Base-by-base conservation (phyloP, 2,329 filamentous ascomycete genomes). In the Pseudogymnoascus sp. region DNA sequence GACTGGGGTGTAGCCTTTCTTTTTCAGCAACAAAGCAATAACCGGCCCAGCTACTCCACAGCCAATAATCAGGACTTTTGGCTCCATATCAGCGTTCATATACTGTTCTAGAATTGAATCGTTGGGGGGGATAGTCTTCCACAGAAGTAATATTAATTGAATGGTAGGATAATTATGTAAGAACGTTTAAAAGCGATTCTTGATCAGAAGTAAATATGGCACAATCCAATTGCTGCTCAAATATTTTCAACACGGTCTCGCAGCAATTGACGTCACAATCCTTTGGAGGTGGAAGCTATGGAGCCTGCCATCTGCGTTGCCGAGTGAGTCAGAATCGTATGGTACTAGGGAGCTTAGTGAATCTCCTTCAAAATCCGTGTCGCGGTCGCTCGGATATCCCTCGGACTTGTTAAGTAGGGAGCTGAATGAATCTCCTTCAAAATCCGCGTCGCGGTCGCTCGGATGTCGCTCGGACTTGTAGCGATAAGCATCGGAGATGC, bases 1-100 rank as follows among this genome's bases (percentile, higher is more conserved):
- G 24, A 71, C 67, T 0, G 69, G 69, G 10, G 64, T 56, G 62
- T 71, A 72, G 19, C 69, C 69, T 60, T 71, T 72, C 3, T 65
- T 59, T 24, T 70, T 42, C 21, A 40, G 16, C 8, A 29, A 16
- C 29, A 24, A 19, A 38, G 19, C 14, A 24, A 31, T 19, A 19
- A 38, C 19, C 16, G 59, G 29, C 16, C 59, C 33, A 61, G 37
- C 42, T 3, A 19, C 16, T 19, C 42, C 59, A 38, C 35, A 37
- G 33, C 33, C 33, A 37, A 37, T 37, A 37, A 37, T 37, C 33
- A 37, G 33, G 33, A 37, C 33, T 37, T 37, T 37, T 37, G 33
- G 33, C 33, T 37, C 33, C 33, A 37, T 37, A 37, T 37, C 33
- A 37, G 5, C 33, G 33, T 37, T 37, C 33, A 37, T n/a, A 5